phyloP scores from a whole-genome alignment of 495 filamentous ascomycete species.

The Bacidia gigantensis region DNA sequence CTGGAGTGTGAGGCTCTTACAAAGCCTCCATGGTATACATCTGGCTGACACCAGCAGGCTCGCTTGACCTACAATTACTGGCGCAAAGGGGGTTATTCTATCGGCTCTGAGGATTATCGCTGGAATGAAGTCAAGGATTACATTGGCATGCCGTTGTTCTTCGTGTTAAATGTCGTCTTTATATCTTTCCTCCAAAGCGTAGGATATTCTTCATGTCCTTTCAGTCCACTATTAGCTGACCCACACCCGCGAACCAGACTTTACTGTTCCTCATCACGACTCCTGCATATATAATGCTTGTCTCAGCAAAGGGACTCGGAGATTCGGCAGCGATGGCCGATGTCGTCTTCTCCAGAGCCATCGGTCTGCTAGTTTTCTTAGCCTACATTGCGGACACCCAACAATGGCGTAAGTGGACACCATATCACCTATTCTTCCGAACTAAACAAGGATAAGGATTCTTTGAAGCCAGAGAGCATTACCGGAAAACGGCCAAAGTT shows the following conservation, averaged over 20 bases:
- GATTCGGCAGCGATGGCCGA: slow-evolving; percentile 43
- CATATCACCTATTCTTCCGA: background rate
- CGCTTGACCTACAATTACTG: slow-evolving; percentile 95
- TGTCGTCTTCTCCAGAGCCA: slow-evolving; percentile 47
- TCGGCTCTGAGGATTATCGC: slow-evolving; percentile 88
- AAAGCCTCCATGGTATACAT: background rate
- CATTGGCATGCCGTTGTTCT: slow-evolving; percentile 46
- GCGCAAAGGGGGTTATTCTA: slow-evolving; percentile 81
- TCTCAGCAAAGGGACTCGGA: slow-evolving; percentile 32
- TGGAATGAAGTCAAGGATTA: slow-evolving; percentile 49
- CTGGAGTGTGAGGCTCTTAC: slow-evolving; percentile 61
- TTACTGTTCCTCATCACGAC: slow-evolving; percentile 61
- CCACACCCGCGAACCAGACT: slow-evolving; percentile 21
- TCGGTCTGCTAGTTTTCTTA: slow-evolving; percentile 57
- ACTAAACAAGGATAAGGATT: slow-evolving; percentile 36
- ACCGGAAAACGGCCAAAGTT: slow-evolving; percentile 57
- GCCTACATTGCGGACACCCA: slow-evolving; percentile 82
- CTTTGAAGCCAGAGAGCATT: slow-evolving; percentile 66
- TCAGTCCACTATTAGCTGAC: background rate
- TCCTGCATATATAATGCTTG: slow-evolving; percentile 71
- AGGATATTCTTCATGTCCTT: slow-evolving; percentile 18
- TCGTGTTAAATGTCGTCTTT: slow-evolving; percentile 75
- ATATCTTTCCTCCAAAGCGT: slow-evolving; percentile 77
- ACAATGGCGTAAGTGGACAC: slow-evolving; percentile 57
- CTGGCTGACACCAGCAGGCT: slow-evolving; percentile 27